Evolutionary conservation across 768 basidiomycete species (phyloP).

Genomic region (Hericium coralloides): DNA sequence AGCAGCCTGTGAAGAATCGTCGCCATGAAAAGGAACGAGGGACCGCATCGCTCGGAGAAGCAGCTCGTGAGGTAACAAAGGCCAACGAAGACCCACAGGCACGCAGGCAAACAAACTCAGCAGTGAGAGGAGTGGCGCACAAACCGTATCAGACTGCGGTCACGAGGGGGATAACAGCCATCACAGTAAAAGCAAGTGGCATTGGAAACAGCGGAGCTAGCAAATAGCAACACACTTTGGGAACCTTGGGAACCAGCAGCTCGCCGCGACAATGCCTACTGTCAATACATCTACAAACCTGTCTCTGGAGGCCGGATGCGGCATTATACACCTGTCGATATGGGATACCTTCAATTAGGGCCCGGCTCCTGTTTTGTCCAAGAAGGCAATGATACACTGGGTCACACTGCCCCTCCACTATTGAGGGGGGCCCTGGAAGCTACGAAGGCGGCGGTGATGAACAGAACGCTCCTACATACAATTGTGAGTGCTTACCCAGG

Average conservation of each 20-base stretch:
- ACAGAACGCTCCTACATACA: not conserved
- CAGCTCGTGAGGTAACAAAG: not conserved
- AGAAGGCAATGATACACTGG: slow-evolving; percentile 1
- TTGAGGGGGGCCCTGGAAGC: slow-evolving; percentile 39
- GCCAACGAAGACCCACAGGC: not conserved
- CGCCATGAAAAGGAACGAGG: not conserved
- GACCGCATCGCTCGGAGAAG: not conserved
- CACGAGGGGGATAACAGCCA: not conserved
- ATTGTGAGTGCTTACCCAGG: slow-evolving; percentile 61
- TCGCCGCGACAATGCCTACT: not conserved
- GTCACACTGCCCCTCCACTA: slow-evolving; percentile 21
- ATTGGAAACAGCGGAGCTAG: not conserved
- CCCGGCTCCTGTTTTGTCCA: not conserved
- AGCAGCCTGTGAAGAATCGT: not conserved
- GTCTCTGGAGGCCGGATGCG: not conserved
- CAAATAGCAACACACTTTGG: not conserved
- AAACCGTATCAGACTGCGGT: not conserved
- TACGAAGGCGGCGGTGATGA: slow-evolving; percentile 11
- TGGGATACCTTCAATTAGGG: too few species aligned
- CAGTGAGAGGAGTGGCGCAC: not conserved
- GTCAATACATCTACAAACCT: slow-evolving; percentile 10
- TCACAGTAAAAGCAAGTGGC: not conserved
- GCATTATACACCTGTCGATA: not conserved
- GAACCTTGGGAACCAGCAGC: not conserved
- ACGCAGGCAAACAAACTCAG: not conserved